Evolutionary conservation across 2,329 filamentous ascomycete genomes (phyloP).

Genomic region (Colletotrichum orchidophilum): DNA sequence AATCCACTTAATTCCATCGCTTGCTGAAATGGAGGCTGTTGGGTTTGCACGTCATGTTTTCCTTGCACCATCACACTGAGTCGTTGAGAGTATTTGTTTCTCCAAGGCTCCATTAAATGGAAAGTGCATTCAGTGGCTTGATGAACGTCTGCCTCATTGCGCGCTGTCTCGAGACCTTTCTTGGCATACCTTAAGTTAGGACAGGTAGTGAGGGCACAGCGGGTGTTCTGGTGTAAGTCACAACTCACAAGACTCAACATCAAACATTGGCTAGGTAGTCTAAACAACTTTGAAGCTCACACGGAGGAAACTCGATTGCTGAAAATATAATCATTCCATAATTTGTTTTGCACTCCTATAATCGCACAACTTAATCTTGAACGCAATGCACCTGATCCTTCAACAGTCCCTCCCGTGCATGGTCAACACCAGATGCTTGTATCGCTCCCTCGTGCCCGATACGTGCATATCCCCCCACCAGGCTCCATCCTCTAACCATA

Average conservation of each 20-base stretch:
- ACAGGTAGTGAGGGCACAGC: background rate
- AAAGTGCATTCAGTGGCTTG: too few species aligned
- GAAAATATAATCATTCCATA: background rate
- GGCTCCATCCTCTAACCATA: background rate
- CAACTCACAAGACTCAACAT: background rate
- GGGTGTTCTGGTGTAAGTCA: background rate
- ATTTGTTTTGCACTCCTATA: rapidly evolving
- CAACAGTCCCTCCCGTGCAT: background rate
- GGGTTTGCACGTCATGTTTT: background rate
- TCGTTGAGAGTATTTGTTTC: background rate
- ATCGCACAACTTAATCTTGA: background rate
- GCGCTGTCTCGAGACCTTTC: background rate
- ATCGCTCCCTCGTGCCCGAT: background rate
- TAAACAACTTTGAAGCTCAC: background rate
- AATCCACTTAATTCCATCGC: background rate
- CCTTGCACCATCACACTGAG: background rate
- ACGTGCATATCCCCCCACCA: conserved; percentile 2
- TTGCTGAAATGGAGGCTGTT: background rate
- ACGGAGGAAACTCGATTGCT: background rate
- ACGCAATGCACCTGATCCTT: background rate
- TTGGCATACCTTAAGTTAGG: background rate
- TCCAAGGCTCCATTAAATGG: too few species aligned
- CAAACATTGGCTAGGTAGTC: background rate
- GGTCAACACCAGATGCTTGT: background rate
- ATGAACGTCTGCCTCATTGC: background rate